phyloP scores from a whole-genome alignment of 2,329 filamentous ascomycete species.

The Penicillium capsulatum region DNA sequence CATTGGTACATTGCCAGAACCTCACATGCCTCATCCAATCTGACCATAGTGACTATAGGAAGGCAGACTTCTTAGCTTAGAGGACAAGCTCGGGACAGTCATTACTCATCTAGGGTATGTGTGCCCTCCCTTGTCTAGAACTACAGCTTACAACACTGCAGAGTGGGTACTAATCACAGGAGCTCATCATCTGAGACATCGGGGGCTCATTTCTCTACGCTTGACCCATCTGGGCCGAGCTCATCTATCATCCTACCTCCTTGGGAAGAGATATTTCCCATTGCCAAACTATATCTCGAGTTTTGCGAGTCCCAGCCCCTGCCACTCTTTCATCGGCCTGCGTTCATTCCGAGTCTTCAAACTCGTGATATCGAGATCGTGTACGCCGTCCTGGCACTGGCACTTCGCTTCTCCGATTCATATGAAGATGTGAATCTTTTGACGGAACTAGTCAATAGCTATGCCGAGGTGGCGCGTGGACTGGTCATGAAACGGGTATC shows the following conservation, averaged over 20 bases:
- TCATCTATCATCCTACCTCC: conserved; percentile 33
- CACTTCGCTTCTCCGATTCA: conserved; percentile 40
- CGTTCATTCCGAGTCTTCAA: conserved; percentile 40
- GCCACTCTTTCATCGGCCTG: conserved; percentile 43
- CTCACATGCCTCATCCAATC: not conserved
- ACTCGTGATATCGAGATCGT: conserved; percentile 37
- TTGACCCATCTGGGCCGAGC: conserved; percentile 11
- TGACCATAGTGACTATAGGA: conserved; percentile 18
- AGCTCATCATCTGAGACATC: conserved; percentile 6
- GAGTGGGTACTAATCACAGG: conserved; percentile 14
- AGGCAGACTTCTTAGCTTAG: conserved; percentile 32
- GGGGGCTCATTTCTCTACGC: conserved; percentile 6
- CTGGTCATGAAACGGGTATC: conserved; percentile 40
- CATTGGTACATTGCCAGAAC: conserved; percentile 16
- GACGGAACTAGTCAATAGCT: conserved; percentile 31
- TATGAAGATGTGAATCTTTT: conserved; percentile 21
- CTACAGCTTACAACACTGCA: not conserved
- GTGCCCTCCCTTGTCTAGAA: conserved; percentile 1
- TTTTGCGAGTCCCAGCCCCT: conserved; percentile 52
- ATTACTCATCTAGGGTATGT: conserved; percentile 36
- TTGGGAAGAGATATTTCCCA: conserved; percentile 37
- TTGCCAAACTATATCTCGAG: conserved; percentile 44
- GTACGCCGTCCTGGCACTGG: conserved; percentile 40
- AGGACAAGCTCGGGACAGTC: conserved; percentile 34
- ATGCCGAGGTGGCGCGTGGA: conserved; percentile 35